phyloP scores from a whole-genome alignment of 495 filamentous ascomycete species.

The Symbiotaphrina buchneri region DNA sequence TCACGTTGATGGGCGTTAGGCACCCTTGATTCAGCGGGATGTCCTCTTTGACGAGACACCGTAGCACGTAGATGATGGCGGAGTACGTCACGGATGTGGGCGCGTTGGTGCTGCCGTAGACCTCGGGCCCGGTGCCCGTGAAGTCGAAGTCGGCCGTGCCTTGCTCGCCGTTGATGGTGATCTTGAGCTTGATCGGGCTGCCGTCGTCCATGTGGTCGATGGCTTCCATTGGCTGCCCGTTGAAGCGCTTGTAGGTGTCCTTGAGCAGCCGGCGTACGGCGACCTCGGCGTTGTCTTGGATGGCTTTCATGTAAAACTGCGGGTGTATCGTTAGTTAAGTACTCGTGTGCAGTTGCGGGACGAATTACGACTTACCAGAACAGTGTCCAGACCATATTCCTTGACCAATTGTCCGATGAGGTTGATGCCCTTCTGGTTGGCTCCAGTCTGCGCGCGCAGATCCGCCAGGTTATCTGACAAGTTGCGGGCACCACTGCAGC shows the following conservation, averaged over 20 bases:
- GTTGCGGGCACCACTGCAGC: background rate
- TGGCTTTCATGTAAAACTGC: background rate
- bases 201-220: background rate
- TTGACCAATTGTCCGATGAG: background rate
- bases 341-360: too few species aligned
- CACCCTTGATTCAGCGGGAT: constrained; percentile 13
- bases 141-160: background rate
- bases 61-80: constrained; percentile 11
- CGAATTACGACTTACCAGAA: too few species aligned
- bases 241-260: background rate
- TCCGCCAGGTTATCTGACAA: background rate
- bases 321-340: too few species aligned
- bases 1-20: constrained; percentile 9
- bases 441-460: background rate
- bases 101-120: constrained; percentile 5
- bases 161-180: background rate
- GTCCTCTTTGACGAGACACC: constrained; percentile 8
- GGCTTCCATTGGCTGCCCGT: background rate
- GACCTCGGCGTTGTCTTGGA: background rate
- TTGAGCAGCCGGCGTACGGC: background rate
- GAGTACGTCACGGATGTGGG: constrained; percentile 9
- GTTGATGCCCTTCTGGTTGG: background rate
- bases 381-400: background rate
- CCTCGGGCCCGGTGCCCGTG: background rate
- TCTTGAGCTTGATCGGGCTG: background rate